Evolutionary conservation across 148 eudicot species (phyloP).

Genomic region (Nyssa sinensis): DNA sequence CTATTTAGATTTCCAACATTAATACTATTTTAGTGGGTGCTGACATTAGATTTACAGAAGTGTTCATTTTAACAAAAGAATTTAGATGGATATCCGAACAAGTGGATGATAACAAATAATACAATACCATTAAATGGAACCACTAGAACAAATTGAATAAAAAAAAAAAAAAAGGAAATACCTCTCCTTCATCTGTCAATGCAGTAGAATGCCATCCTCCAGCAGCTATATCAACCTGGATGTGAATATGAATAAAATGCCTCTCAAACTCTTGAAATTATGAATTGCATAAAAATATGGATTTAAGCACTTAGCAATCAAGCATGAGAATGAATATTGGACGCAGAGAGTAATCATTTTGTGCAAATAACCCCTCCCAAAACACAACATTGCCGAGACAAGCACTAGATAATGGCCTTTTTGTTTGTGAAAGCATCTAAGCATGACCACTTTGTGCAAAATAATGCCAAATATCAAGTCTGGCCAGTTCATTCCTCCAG

Average conservation of each 20-base stretch:
- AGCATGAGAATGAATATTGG: too few relatives aligned
- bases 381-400: too few relatives aligned
- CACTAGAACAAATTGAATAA: background rate
- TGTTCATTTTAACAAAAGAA: background rate
- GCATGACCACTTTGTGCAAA: too few relatives aligned
- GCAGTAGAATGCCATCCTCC: constrained; percentile 99
- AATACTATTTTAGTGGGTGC: too few relatives aligned
- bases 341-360: too few relatives aligned
- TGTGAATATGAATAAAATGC: constrained; percentile 10
- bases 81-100: background rate
- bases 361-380: too few relatives aligned
- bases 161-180: constrained; percentile 30
- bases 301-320: too few relatives aligned
- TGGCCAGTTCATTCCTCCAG: too few relatives aligned
- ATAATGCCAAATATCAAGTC: too few relatives aligned
- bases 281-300: background rate
- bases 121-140: background rate
- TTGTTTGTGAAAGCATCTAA: too few relatives aligned
- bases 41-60: background rate
- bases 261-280: too few relatives aligned
- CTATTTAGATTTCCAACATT: background rate
- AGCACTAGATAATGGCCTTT: too few relatives aligned
- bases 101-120: background rate
- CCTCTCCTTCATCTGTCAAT: constrained; percentile 93
- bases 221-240: constrained; percentile 98